Conservation (phyloP, 2,329 filamentous ascomycete genomes). For the Orbilia quercus region DNA sequence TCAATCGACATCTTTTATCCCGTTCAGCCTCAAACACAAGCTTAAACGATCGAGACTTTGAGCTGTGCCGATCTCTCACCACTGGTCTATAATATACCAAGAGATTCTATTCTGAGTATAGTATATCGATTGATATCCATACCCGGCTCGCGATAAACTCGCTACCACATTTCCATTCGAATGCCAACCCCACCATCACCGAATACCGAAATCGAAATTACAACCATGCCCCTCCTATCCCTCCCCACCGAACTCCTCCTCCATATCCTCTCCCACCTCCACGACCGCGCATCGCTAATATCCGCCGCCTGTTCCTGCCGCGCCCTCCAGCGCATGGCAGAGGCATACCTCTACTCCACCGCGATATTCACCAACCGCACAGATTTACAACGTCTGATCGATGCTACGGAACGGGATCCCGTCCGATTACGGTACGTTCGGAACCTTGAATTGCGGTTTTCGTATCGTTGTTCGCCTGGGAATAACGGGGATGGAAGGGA, state of each 20-base stretch:
- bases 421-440: slow-evolving; percentile 1
- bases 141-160: too few species aligned
- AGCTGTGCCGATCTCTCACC: too few species aligned
- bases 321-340: background rate
- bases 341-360: slow-evolving; percentile 3
- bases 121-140: too few species aligned
- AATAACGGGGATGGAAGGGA: too few species aligned
- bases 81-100: too few species aligned
- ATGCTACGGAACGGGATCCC: background rate
- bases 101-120: too few species aligned
- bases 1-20: too few species aligned
- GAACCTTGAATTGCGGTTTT: slow-evolving; percentile 1
- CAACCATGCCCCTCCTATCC: slow-evolving; percentile 22
- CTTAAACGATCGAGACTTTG: too few species aligned
- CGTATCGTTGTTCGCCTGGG: background rate
- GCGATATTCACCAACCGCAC: background rate
- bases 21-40: too few species aligned
- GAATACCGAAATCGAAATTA: too few species aligned
- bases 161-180: too few species aligned
- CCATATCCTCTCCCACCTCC: slow-evolving; percentile 32
- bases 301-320: background rate
- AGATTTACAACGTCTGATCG: background rate
- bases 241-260: slow-evolving; percentile 36
- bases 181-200: too few species aligned
- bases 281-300: background rate